Conservation (phyloP, 139 green algal species). For the Coelastrella sp. region DNA sequence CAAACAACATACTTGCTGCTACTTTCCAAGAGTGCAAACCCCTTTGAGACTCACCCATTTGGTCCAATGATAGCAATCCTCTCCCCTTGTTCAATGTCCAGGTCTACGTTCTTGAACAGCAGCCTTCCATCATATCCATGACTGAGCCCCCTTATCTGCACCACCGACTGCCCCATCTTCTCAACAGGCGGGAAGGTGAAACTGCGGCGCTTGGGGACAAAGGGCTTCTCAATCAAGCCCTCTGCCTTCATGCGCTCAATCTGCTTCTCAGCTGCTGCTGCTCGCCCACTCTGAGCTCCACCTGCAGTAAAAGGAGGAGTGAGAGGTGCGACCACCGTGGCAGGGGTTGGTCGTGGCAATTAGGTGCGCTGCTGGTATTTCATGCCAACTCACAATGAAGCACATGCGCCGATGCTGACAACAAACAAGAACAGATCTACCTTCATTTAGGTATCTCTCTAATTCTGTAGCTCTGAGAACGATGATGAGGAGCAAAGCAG, state of each 20-base stretch:
- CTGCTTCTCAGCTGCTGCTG: constrained; percentile 87
- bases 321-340: no score
- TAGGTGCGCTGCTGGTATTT: no score
- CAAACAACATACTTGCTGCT: no score
- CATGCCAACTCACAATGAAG: no score
- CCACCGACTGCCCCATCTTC: constrained; percentile 79
- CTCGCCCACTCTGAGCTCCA: constrained; percentile 68
- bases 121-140: constrained; percentile 88
- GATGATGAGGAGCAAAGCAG: no score
- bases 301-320: constrained; percentile 44
- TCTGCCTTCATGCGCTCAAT: constrained; percentile 89
- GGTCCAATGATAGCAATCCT: constrained; percentile 97
- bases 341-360: no score
- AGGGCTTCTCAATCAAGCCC: constrained; percentile 87
- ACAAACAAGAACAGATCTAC: no score
- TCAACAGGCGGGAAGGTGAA: constrained; percentile 83
- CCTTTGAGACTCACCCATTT: constrained; percentile 75
- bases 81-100: constrained; percentile 94
- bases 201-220: constrained; percentile 79
- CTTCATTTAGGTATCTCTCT: no score
- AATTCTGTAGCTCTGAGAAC: no score
- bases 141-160: constrained; percentile 75
- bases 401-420: neutral
- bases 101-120: constrained; percentile 84
- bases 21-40: neutral